These are phyloP conservation scores for Lotus japonicus DNA, from an alignment of 306 rosid genomes.

Conservation along the genomic window DNA sequence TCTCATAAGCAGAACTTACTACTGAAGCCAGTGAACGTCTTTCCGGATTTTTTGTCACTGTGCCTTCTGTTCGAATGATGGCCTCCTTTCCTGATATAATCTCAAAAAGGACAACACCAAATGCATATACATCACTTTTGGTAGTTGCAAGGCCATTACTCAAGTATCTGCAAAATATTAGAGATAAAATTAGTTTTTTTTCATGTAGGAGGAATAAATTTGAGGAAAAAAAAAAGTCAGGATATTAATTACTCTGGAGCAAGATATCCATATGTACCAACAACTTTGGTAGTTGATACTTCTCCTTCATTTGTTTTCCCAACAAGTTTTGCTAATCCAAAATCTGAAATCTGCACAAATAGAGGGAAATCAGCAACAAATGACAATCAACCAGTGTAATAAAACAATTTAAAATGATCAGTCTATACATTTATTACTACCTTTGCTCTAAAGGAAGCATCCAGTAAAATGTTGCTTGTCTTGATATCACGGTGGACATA, in stretches of 20 bases:
- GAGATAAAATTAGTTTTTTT: not conserved
- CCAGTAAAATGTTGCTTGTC: constrained; percentile 95
- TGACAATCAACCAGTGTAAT: constrained; percentile 1
- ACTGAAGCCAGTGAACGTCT: constrained; percentile 87
- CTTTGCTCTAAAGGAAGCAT: constrained; percentile 84
- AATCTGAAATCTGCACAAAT: constrained; percentile 77
- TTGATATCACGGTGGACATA: constrained; percentile 97
- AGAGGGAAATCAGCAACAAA: not conserved
- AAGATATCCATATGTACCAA: constrained; percentile 95
- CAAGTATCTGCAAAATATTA: constrained; percentile 60
- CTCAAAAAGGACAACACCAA: constrained; percentile 91
- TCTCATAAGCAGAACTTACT: constrained; percentile 46
- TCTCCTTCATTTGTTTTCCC: constrained; percentile 83
- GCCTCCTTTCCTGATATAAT: constrained; percentile 88
- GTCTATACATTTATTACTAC: constrained; percentile 24
- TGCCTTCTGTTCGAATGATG: constrained; percentile 71
- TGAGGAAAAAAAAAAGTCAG: not conserved
- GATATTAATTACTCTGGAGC: constrained; percentile 84
- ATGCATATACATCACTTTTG: constrained; percentile 92
- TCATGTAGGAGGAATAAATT: not conserved
- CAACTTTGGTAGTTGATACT: constrained; percentile 74
- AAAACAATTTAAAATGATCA: constrained; percentile 2
- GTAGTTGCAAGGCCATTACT: constrained; percentile 88
- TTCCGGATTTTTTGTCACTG: constrained; percentile 55
- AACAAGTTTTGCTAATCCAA: constrained; percentile 91